Conservation (phyloP, 73 alveolate species). For the Durusdinium trenchii region DNA sequence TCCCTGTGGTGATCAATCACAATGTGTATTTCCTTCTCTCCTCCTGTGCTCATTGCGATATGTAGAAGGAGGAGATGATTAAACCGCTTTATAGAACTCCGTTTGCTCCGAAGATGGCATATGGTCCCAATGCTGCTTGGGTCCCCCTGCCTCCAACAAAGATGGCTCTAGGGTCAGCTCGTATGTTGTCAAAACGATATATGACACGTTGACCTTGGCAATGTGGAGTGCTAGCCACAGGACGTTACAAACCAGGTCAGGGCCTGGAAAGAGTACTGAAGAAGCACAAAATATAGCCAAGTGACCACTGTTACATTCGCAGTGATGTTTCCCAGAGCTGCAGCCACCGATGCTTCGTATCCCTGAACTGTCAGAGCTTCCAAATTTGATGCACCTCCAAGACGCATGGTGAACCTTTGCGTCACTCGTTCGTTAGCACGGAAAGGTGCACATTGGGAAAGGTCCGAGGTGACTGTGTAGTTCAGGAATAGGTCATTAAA, state of each 20-base stretch:
- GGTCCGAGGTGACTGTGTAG: slow-evolving; percentile 71
- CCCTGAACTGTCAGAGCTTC: neutral
- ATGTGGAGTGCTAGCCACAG: neutral
- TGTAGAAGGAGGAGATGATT: neutral
- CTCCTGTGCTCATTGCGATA: neutral
- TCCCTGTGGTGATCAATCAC: neutral
- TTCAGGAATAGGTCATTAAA: slow-evolving; percentile 80
- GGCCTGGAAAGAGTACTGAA: neutral
- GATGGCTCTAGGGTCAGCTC: slow-evolving; percentile 17
- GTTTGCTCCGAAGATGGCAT: too few relatives aligned
- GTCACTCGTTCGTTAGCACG: neutral
- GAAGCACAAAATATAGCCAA: neutral
- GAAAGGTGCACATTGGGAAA: slow-evolving; percentile 57
- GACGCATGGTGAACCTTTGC: slow-evolving; percentile 21
- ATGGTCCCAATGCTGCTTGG: too few relatives aligned
- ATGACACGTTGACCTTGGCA: slow-evolving; percentile 16
- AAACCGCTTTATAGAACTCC: neutral
- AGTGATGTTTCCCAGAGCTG: slow-evolving; percentile 23
- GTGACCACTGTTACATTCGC: slow-evolving; percentile 65
- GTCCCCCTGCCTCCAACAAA: slow-evolving; percentile 28
- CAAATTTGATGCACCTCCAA: neutral
- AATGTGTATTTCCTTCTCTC: neutral
- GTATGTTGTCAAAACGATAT: slow-evolving; percentile 1
- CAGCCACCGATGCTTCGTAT: slow-evolving; percentile 7
- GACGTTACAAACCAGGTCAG: neutral